Evolutionary conservation across 305 asterid genomes (phyloP).

Genomic region (Lippia alba): DNA sequence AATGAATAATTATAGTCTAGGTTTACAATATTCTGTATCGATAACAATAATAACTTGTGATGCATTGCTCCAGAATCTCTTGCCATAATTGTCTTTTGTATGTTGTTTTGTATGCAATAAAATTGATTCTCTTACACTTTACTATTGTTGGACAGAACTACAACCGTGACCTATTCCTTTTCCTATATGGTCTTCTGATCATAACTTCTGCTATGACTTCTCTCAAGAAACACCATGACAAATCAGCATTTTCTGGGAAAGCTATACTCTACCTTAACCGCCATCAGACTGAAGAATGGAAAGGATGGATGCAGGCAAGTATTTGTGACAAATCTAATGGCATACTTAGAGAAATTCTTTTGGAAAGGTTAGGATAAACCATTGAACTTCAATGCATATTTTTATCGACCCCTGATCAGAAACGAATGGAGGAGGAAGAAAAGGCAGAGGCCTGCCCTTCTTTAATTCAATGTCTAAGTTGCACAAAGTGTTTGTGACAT

Average conservation of each 20-base stretch:
- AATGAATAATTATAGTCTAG: constrained; percentile 8
- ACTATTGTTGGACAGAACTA: constrained; percentile 71
- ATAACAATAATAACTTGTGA: constrained; percentile 1
- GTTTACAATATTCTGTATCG: background rate
- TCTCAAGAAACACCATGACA: constrained; percentile 90
- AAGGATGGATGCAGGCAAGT: constrained; percentile 99
- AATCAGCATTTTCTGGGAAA: constrained; percentile 91
- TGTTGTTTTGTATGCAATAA: constrained; percentile 16
- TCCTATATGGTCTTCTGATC: constrained; percentile 85
- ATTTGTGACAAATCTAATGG: constrained; percentile 13
- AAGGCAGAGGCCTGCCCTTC: background rate
- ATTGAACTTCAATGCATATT: constrained; percentile 2
- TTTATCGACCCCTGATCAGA: background rate
- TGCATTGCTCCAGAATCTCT: background rate
- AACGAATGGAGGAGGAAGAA: constrained; percentile 1
- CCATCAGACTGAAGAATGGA: constrained; percentile 99
- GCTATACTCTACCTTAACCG: constrained; percentile 91
- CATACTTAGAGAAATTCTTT: background rate
- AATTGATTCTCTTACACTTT: constrained; percentile 27
- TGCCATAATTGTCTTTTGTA: constrained; percentile 2
- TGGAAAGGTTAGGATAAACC: constrained; percentile 8
- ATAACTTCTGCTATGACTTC: constrained; percentile 94
- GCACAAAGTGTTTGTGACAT: background rate
- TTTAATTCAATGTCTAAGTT: constrained; percentile 7
- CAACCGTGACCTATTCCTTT: constrained; percentile 93